Base-by-base conservation (phyloP, 2,329 filamentous ascomycete species). In the Thermomyces lanuginosus region DNA sequence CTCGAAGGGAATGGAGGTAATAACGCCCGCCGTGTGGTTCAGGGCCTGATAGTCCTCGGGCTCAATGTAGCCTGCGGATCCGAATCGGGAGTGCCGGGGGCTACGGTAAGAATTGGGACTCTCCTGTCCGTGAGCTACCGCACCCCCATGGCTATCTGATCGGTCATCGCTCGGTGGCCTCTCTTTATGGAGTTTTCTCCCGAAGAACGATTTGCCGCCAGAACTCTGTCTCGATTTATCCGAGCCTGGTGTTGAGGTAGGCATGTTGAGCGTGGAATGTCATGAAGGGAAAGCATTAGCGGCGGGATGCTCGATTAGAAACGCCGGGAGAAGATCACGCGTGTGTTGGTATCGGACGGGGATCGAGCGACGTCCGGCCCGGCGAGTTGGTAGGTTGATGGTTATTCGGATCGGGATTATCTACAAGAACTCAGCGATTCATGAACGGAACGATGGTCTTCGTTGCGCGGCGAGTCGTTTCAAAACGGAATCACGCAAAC, bases 1-100 rank as follows among this genome's bases (percentile, higher is more conserved):
- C 41, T 92, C 80, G 59, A 91, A 92, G 16, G 84, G 81, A 37
- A 93, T 84, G 15, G 80, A 76, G 17, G 82, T 82, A 45, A 92
- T 81, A 32, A 86, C 71, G 32, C 82, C 83, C 17, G 82, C 76
- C 46, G 72, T 75, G 59, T 74, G 73, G 45, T 77, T 76, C 34
- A 84, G 56, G 41, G 72, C 66, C n/a, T 56, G 43, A 30, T 76
- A 75, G 41, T 33, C 31, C 17, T 72, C 68, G 34, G 69, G 61
- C 43, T 86, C 80, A 43, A 81, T 54, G 8, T 78, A 86, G 38
- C 75, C 63, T 38, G 71, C 58, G 19, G 77, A 83, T 4, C 76
- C 76, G 49, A 76, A 69, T 42, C 73, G 72, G 22, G 63, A 65
- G 55, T 89, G 75, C 48, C 79, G 68, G 38, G 80, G 84, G 32